These are phyloP conservation scores for Schizophyllum amplum DNA, from an alignment of 1,284 basidiomycete species.

Conservation along the genomic window DNA sequence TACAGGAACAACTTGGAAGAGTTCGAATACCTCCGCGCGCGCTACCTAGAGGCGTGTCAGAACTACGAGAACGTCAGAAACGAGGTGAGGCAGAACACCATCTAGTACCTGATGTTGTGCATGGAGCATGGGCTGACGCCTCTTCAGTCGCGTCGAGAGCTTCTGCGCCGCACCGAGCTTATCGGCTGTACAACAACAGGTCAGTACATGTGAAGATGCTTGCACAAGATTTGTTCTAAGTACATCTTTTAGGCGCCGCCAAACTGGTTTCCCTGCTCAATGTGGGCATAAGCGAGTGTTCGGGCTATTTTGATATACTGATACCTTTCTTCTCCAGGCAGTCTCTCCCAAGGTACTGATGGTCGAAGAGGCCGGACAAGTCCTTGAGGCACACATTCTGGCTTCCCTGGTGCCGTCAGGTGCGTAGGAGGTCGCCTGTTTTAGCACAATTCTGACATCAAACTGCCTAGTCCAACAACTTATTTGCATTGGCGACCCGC, in stretches of 20 bases:
- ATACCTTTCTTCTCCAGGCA: constrained; percentile 26
- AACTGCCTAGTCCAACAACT: constrained; percentile 40
- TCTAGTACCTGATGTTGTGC: neutral
- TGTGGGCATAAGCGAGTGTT: no score
- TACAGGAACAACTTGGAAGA: constrained; percentile 27
- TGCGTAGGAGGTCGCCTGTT: neutral
- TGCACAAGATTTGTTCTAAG: neutral
- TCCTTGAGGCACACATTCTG: constrained; percentile 66
- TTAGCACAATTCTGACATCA: neutral
- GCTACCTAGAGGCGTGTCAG: constrained; percentile 18
- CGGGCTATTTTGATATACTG: neutral
- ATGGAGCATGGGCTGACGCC: neutral
- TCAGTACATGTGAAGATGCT: constrained; percentile 17
- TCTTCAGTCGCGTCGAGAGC: constrained; percentile 29
- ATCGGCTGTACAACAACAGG: constrained; percentile 66
- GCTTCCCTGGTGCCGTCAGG: constrained; percentile 48
- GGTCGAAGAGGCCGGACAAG: constrained; percentile 71
- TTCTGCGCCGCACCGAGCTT: constrained; percentile 46
- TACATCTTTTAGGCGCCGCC: constrained; percentile 43
- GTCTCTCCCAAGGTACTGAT: constrained; percentile 46
- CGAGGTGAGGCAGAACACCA: constrained; percentile 23
- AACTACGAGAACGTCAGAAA: constrained; percentile 26
- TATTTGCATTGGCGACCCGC: constrained; percentile 66
- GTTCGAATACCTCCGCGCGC: constrained; percentile 22
- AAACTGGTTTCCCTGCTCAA: constrained; percentile 50